phyloP scores from a whole-genome alignment of 1,284 basidiomycete genomes.

The Pisolithus thermaeus region DNA sequence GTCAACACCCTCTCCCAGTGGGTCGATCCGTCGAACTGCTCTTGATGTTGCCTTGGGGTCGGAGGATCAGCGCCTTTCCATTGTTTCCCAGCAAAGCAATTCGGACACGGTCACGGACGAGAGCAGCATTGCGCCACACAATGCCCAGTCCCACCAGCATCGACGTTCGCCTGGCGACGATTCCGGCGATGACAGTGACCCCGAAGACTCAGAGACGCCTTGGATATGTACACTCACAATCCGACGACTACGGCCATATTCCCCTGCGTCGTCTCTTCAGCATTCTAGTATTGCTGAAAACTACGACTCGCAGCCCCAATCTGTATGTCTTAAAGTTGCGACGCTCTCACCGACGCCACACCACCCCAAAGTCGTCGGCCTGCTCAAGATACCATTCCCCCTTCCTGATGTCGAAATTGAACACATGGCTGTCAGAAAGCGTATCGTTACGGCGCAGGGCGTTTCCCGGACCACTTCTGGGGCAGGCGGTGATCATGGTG shows the following conservation, averaged over 20 bases:
- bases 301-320: slow-evolving; percentile 8
- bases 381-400: slow-evolving; percentile 85
- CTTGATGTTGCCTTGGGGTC: slow-evolving; percentile 5
- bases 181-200: slow-evolving; percentile 73
- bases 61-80: slow-evolving; percentile 17
- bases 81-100: slow-evolving; percentile 24
- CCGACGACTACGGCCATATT: slow-evolving; percentile 25
- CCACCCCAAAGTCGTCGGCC: slow-evolving; percentile 91
- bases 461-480: slow-evolving; percentile 32
- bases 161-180: slow-evolving; percentile 26
- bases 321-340: slow-evolving; percentile 56
- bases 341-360: slow-evolving; percentile 90
- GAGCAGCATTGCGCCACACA: slow-evolving; percentile 16
- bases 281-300: background rate
- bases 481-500: slow-evolving; percentile 23
- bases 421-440: slow-evolving; percentile 43
- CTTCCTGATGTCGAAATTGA: slow-evolving; percentile 74
- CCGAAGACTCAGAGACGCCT: slow-evolving; percentile 92
- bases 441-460: slow-evolving; percentile 41
- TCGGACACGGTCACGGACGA: slow-evolving; percentile 23
- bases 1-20: background rate
- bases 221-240: slow-evolving; percentile 82
- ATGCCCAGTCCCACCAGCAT: background rate
- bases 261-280: background rate
- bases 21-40: slow-evolving; percentile 3